Conservation (phyloP, 768 basidiomycete species). For the Coprinellus aureogranulatus region DNA sequence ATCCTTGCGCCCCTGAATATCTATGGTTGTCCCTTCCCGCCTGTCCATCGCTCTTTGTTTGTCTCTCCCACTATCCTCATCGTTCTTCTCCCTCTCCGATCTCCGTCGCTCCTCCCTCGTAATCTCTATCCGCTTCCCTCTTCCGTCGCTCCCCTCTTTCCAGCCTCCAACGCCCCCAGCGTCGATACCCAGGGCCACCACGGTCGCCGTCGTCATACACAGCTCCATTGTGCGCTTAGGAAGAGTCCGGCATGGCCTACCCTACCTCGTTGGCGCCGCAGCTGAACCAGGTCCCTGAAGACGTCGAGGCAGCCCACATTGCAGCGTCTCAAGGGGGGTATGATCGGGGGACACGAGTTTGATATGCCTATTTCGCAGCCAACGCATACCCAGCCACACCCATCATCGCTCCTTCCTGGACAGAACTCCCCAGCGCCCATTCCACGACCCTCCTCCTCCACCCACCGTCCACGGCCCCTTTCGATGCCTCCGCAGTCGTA, state of each 20-base stretch:
- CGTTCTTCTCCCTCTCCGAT: too few species aligned
- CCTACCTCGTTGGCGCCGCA: slow-evolving; percentile 47
- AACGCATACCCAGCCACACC: slow-evolving; percentile 25
- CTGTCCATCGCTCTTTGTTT: too few species aligned
- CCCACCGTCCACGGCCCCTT: slow-evolving; percentile 57
- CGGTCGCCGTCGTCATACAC: slow-evolving; percentile 1
- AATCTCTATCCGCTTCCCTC: slow-evolving; percentile 5
- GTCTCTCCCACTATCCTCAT: too few species aligned
- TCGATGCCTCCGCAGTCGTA: slow-evolving; percentile 73
- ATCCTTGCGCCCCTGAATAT: too few species aligned
- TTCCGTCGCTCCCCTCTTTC: not conserved
- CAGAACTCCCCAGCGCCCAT: slow-evolving; percentile 20
- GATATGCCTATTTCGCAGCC: slow-evolving; percentile 54
- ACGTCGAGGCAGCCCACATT: slow-evolving; percentile 35
- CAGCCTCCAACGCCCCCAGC: slow-evolving; percentile 1
- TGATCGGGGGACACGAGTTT: slow-evolving; percentile 61
- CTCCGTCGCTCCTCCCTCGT: slow-evolving; percentile 13
- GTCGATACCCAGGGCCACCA: not conserved
- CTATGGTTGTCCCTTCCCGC: too few species aligned
- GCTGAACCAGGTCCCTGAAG: slow-evolving; percentile 52
- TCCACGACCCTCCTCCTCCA: slow-evolving; percentile 29
- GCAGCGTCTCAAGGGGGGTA: slow-evolving; percentile 54
- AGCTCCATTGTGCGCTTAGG: not conserved
- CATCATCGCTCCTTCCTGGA: slow-evolving; percentile 19
- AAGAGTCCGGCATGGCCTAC: slow-evolving; percentile 38